Evolutionary conservation across 768 basidiomycete genomes (phyloP), one percentile per base, ranked within the genome.

Genomic region (Leccinum barrowsii): DNA sequence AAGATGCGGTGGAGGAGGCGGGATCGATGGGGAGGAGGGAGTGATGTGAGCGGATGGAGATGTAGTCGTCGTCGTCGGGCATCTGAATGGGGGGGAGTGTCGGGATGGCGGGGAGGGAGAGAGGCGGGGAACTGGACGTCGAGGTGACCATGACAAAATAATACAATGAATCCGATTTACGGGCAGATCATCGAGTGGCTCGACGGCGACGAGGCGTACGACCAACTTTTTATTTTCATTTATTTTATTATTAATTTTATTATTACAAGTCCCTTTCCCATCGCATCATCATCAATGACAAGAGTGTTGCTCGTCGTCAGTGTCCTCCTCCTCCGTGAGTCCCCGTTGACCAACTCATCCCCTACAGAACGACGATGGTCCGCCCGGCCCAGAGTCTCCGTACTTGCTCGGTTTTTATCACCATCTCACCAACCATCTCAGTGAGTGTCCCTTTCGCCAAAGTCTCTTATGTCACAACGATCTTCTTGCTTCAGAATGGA

Each of bases 341-440:
- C 19, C 26, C 13, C 32, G 5, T 26, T 24, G 3, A 5, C 1
- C 11, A n/a, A 26, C 54, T 65, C 59, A 64, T 47, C 32, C 17
- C 3, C 49, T 2, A 28, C 64, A 91, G 86, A 93, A 93, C 69
- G 91, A 94, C 66, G 92, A 94, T 65, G 91, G 91, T 3, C 92
- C 91, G 13, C 92, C 91, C 7, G 74, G 83, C 35, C 61, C 72
- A 7, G 85, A 87, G 35, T 92, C 90, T 1, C 91, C 91, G 0
- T 91, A 87, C 69, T 78, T 91, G 52, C 84, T 86, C 52, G 86
- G 85, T 6, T 76, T 93, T 48, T 90, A 86, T 66, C 78, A 75
- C 22, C 77, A 84, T 63, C 76, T 94, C 51, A 83, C 79, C 6
- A 69, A 77, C 54, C 71, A 78, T 56, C 78, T 90, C 32, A 85